Evolutionary conservation across 345 rosid species (phyloP).

Genomic region (Diplotaxis tenuifolia): DNA sequence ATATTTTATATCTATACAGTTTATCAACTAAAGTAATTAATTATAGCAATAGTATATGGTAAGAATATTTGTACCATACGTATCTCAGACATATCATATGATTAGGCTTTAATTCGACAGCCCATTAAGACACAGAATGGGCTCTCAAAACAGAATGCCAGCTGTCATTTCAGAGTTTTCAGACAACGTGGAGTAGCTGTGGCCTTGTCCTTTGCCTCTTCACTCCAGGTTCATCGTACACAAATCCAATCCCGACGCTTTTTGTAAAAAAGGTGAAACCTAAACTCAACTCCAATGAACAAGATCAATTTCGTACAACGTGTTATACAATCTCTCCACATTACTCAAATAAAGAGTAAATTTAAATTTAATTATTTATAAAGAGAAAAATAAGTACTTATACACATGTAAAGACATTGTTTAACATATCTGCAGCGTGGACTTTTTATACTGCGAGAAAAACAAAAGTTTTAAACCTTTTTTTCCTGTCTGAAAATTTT

Average conservation of each 20-base stretch:
- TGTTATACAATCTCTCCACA: conserved; percentile 9
- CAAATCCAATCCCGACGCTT: conserved; percentile 17
- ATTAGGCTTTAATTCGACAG: conserved; percentile 8
- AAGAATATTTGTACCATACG: neutral
- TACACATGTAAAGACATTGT: neutral
- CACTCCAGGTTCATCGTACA: conserved; percentile 13
- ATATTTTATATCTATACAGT: neutral
- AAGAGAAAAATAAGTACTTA: neutral
- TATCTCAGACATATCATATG: neutral
- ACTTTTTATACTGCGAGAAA: conserved; percentile 25
- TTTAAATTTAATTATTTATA: neutral
- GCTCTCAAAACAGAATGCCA: neutral
- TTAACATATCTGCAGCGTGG: conserved; percentile 35
- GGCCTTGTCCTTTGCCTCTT: conserved; percentile 26
- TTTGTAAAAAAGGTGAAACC: neutral
- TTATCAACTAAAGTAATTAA: neutral
- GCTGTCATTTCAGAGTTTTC: neutral
- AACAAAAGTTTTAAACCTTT: neutral
- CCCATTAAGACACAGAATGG: conserved; percentile 20
- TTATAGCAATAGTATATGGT: too few species aligned
- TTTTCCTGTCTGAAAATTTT: neutral
- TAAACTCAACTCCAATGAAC: neutral
- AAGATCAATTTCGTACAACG: neutral
- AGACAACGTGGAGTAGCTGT: conserved; percentile 30
- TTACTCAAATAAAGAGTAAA: neutral